Evolutionary conservation across 1,284 basidiomycete species (phyloP).

Genomic region (Phylloboletellus chloephorus): DNA sequence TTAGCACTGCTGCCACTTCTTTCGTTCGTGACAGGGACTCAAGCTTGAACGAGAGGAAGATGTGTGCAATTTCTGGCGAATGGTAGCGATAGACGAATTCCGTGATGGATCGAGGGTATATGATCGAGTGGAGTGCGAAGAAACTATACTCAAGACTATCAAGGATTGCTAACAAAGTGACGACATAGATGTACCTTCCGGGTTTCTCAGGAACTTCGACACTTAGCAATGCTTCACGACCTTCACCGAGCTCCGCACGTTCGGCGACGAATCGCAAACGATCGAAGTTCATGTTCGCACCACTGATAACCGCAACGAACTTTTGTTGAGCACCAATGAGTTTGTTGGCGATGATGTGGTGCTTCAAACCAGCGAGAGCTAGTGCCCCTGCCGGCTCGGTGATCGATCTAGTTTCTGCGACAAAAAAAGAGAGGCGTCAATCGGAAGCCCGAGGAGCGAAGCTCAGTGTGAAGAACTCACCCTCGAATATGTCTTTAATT

Average conservation of each 20-base stretch:
- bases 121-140: conserved; percentile 78
- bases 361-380: conserved; percentile 88
- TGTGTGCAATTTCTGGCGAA: conserved; percentile 64
- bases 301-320: conserved; percentile 90
- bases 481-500: conserved; percentile 98
- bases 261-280: conserved; percentile 95
- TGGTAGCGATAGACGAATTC: conserved; percentile 95
- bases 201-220: conserved; percentile 91
- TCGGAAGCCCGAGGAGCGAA: conserved; percentile 3
- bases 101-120: conserved; percentile 91
- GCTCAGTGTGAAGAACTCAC: conserved; percentile 38
- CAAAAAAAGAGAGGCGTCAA: conserved; percentile 2
- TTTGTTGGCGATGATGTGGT: conserved; percentile 77
- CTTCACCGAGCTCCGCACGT: conserved; percentile 94
- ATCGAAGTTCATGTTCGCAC: conserved; percentile 99
- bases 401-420: conserved; percentile 83
- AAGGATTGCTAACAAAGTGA: conserved; percentile 5
- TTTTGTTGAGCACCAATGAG: conserved; percentile 79
- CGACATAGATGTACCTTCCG: conserved; percentile 59
- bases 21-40: conserved; percentile 55
- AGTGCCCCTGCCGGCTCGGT: conserved; percentile 98
- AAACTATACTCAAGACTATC: conserved; percentile 54
- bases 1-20: conserved; percentile 68
- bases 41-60: conserved; percentile 90
- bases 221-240: conserved; percentile 87